phyloP scores from a whole-genome alignment of 2,329 filamentous ascomycete species.

The Teratosphaeria nubilosa region DNA sequence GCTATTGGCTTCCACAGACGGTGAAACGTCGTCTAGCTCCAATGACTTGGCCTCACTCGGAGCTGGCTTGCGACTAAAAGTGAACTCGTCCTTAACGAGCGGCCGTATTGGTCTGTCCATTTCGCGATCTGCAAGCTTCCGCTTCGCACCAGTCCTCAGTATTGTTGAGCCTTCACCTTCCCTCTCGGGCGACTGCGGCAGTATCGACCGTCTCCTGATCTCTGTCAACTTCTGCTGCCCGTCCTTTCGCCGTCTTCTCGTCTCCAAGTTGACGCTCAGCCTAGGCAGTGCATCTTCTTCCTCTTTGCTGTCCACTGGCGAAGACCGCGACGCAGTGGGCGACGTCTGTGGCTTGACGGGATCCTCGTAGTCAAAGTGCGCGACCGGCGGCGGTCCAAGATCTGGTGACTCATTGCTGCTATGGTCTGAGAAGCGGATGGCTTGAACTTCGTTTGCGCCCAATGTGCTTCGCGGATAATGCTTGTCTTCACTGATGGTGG shows the following conservation, averaged over 20 bases:
- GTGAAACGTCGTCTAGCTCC: background rate
- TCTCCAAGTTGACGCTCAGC: slow-evolving; percentile 41
- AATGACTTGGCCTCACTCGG: background rate
- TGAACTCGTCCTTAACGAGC: slow-evolving; percentile 33
- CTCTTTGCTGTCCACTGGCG: slow-evolving; percentile 2
- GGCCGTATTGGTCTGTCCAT: slow-evolving; percentile 31
- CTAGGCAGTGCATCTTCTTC: slow-evolving; percentile 28
- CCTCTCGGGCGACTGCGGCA: slow-evolving; percentile 29
- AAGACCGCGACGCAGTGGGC: slow-evolving; percentile 2
- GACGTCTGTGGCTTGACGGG: slow-evolving; percentile 27
- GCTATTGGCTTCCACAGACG: slow-evolving; percentile 3
- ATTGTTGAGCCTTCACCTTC: slow-evolving; percentile 23
- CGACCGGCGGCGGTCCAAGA: slow-evolving; percentile 49
- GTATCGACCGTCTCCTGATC: slow-evolving; percentile 32
- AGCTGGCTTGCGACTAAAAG: slow-evolving; percentile 33
- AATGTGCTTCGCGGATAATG: slow-evolving; percentile 57
- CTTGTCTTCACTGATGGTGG: slow-evolving; percentile 62
- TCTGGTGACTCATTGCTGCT: slow-evolving; percentile 54
- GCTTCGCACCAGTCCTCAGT: slow-evolving; percentile 43
- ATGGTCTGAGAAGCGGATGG: slow-evolving; percentile 40
- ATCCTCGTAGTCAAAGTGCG: slow-evolving; percentile 42
- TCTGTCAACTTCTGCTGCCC: slow-evolving; percentile 34
- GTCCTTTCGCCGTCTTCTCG: slow-evolving; percentile 42
- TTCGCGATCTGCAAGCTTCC: slow-evolving; percentile 47
- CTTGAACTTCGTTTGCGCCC: slow-evolving; percentile 49